Percentiles rank a stretch among this genome's conserved stretches.
Conservation (phyloP, 225 moss, liverwort and hornwort species). For the Polytrichum commune region DNA sequence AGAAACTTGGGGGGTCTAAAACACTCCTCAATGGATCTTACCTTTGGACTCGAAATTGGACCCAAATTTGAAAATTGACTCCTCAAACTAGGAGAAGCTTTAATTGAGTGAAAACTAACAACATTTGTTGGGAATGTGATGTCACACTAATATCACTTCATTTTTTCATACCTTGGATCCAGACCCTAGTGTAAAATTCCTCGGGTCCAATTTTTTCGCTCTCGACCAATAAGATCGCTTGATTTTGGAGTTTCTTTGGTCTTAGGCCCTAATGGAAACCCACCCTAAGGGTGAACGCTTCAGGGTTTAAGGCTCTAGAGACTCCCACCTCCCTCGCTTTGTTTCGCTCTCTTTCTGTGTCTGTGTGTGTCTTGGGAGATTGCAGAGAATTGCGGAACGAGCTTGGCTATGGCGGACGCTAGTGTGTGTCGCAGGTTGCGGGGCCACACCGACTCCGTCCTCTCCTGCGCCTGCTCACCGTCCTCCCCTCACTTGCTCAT, state of each 20-base stretch:
- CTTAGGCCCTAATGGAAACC: not conserved
- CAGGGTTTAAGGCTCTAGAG: not conserved
- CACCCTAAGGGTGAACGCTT: not conserved
- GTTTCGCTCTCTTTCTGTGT: not conserved
- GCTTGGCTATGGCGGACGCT: slow-evolving; percentile 26
- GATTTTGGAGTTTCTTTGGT: not conserved
- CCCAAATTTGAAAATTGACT: too few relatives aligned
- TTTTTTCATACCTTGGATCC: too few relatives aligned
- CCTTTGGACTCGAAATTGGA: too few relatives aligned
- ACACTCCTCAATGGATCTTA: too few relatives aligned
- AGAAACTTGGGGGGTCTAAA: too few relatives aligned
- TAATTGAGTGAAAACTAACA: too few relatives aligned
- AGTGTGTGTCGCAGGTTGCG: slow-evolving; percentile 32
- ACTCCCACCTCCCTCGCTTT: not conserved
- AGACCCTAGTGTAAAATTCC: too few relatives aligned
- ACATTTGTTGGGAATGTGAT: too few relatives aligned
- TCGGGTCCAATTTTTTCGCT: too few relatives aligned
- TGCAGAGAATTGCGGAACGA: not conserved
- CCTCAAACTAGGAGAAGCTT: too few relatives aligned
- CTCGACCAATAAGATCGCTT: too few relatives aligned
- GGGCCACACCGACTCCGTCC: slow-evolving; percentile 50
- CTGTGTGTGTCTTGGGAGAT: not conserved
- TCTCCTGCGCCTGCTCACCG: slow-evolving; percentile 36
- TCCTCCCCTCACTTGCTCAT: slow-evolving; percentile 21
- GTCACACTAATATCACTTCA: too few relatives aligned